These are phyloP conservation scores for Boletus sensibilis DNA, from an alignment of 768 basidiomycete species.

Conservation along the genomic window DNA sequence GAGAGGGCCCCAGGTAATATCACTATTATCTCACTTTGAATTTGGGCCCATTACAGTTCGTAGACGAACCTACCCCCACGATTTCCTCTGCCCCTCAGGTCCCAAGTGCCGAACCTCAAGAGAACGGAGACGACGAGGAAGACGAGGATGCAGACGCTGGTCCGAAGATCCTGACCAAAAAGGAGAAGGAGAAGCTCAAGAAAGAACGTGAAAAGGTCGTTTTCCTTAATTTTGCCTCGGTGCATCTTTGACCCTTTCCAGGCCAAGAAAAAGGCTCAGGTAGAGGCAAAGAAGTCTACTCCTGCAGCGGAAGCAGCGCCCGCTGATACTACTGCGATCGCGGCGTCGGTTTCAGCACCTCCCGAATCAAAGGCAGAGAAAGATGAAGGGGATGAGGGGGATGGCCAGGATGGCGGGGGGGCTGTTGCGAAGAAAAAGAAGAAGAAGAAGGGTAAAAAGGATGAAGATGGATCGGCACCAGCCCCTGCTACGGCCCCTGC, in stretches of 20 bases:
- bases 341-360: slow-evolving; percentile 19
- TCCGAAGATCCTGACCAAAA: slow-evolving; percentile 78
- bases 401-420: slow-evolving; percentile 52
- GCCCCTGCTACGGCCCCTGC: slow-evolving; percentile 34
- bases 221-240: not conserved
- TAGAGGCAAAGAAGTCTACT: slow-evolving; percentile 72
- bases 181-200: slow-evolving; percentile 96
- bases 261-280: slow-evolving; percentile 80
- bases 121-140: slow-evolving; percentile 41
- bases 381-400: slow-evolving; percentile 68
- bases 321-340: slow-evolving; percentile 21
- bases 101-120: slow-evolving; percentile 31
- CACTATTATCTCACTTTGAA: not conserved
- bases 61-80: slow-evolving; percentile 27
- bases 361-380: slow-evolving; percentile 36
- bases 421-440: slow-evolving; percentile 76
- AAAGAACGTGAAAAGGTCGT: slow-evolving; percentile 93
- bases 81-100: slow-evolving; percentile 29
- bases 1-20: slow-evolving; percentile 12
- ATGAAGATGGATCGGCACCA: slow-evolving; percentile 58
- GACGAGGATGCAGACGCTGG: slow-evolving; percentile 55
- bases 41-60: not conserved
- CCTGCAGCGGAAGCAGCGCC: slow-evolving; percentile 33
- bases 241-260: slow-evolving; percentile 32
- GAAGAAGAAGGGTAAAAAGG: slow-evolving; percentile 78